A percentile compares a stretch with the other conserved stretches of the same genome.
These are phyloP conservation scores for Raffaelea deltoideospora DNA, from an alignment of 2,329 filamentous ascomycete genomes.

Conservation along the genomic window DNA sequence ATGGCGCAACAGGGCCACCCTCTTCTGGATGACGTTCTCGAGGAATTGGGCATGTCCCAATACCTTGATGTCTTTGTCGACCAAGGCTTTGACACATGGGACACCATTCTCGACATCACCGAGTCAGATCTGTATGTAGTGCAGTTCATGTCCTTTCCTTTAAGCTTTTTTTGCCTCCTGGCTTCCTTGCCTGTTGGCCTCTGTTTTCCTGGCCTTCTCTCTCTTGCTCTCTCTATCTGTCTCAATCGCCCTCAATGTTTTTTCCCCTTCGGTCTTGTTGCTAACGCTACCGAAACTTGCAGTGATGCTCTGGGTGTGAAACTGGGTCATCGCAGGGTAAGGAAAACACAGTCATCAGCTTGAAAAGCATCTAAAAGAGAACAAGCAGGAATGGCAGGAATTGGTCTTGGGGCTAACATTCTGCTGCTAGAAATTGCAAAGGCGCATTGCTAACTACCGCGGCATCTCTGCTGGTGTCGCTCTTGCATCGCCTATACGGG, in stretches of 20 bases:
- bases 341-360: conserved; percentile 12
- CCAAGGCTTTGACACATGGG: conserved; percentile 76
- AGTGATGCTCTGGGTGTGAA: conserved; percentile 64
- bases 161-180: not conserved
- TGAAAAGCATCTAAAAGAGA: not conserved
- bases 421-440: conserved; percentile 54
- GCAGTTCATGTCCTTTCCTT: not conserved
- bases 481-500: conserved; percentile 31
- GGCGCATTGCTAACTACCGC: conserved; percentile 61
- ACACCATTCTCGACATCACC: conserved; percentile 69
- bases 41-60: conserved; percentile 63
- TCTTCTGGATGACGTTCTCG: conserved; percentile 51
- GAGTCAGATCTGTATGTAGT: conserved; percentile 65
- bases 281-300: conserved; percentile 7
- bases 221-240: not conserved
- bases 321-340: conserved; percentile 64
- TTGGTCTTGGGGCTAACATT: not conserved
- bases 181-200: no score
- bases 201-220: no score
- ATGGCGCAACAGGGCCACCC: conserved; percentile 53
- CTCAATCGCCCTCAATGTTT: not conserved
- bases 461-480: conserved; percentile 42
- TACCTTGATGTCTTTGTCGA: conserved; percentile 59
- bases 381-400: no score
- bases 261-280: not conserved